Evolutionary conservation across 805 yeast genomes (phyloP), one percentile per base, ranked within the genome.

Genomic region (Saturnispora kantuleensis): DNA sequence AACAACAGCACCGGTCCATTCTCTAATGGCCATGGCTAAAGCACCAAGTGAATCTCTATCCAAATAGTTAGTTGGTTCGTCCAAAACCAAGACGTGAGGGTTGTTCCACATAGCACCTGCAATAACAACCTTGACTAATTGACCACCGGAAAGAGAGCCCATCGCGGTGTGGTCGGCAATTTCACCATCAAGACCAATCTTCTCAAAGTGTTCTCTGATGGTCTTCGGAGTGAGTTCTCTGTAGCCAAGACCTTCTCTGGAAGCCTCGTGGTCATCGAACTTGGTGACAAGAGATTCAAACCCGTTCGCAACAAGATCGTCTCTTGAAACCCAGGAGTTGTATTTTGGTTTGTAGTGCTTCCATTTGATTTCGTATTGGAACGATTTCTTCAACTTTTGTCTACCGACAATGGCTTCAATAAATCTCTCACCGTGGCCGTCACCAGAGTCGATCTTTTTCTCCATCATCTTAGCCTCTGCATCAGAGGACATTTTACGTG

Each of bases 41-140:
- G 97, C 98, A 65, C 97, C 98, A 50, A 90, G 74, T 21, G 97
- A 89, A 65, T 90, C 98, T 73, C 98, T 83, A 67, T 90, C 98
- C 68, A 90, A 73, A 73, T 93, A 90, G 70, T 90, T 90, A 59
- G 97, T 90, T 63, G 98, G 98, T 76, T 90, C 98, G 67, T 90
- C 98, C 50, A 90, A 74, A 36, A 90, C 98, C 52, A 90, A 76
- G 65, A 90, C 76, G 66, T 90, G 98, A 15, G 98, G 98, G 63
- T 90, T 93, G 69, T 93, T 90, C 98, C 98, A 90, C 93, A 90
- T 90, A 52, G 97, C 97, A 68, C 97, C 98, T 11, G 97, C 97
- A 70, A 90, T 90, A 49, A 90, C 98, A 51, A 90, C 97, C 68
- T 90, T 90, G 49, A 90, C 98, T 63, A 90, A 76, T 70, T 90